Percentiles rank a stretch among this genome's conserved stretches.
Conservation (phyloP, 129 eudicot genomes). For the Apium graveolens region DNA sequence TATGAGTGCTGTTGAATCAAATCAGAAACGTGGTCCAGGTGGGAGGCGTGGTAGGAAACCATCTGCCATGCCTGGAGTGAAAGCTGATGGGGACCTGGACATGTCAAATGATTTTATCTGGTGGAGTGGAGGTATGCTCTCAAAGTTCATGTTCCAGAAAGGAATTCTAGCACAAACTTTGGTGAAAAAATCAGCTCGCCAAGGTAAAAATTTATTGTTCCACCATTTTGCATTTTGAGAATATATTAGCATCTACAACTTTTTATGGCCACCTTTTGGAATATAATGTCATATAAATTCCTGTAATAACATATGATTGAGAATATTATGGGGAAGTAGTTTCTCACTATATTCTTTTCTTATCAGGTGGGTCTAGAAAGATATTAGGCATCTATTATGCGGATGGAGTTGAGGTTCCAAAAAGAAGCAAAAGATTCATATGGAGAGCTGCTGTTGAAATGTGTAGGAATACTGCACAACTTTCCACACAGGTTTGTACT, state of each 20-base stretch:
- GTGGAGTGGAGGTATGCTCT: conserved; percentile 87
- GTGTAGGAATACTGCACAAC: conserved; percentile 73
- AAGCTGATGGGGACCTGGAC: conserved; percentile 43
- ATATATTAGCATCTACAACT: neutral
- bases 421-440: conserved; percentile 67
- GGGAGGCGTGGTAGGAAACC: conserved; percentile 60
- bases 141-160: conserved; percentile 61
- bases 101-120: conserved; percentile 42
- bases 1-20: conserved; percentile 32
- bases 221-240: neutral
- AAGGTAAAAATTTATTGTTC: conserved; percentile 33
- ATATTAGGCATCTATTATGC: conserved; percentile 56
- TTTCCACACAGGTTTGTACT: conserved; percentile 78
- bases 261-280: neutral
- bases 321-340: neutral
- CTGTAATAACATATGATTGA: neutral
- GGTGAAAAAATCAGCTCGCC: conserved; percentile 62
- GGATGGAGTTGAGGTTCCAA: conserved; percentile 68
- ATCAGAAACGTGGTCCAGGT: conserved; percentile 73
- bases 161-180: conserved; percentile 49
- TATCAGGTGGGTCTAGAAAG: conserved; percentile 69
- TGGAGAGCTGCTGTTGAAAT: conserved; percentile 95
- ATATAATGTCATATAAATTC: neutral
- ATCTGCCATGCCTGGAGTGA: conserved; percentile 32
- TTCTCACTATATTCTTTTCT: conserved; percentile 1